Percentiles rank a stretch among this genome's conserved stretches.
Conservation (phyloP, 176 grass and related monocot species). For the Thinopyrum elongatum region DNA sequence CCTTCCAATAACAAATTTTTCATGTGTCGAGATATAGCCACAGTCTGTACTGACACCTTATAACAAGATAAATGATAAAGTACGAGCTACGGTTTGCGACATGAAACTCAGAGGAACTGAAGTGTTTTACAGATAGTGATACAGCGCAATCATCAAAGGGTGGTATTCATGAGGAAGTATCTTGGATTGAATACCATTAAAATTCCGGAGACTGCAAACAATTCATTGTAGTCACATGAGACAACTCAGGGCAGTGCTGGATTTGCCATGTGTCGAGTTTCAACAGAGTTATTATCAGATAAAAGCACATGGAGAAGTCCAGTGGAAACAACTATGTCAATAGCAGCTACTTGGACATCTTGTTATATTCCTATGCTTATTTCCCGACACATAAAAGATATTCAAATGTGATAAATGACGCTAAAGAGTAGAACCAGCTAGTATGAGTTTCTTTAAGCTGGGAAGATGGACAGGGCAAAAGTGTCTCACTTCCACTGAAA, state of each 20-base stretch:
- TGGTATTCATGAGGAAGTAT: neutral
- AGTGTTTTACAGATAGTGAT: neutral
- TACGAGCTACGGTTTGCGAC: neutral
- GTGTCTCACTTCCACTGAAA: neutral
- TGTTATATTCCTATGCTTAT: neutral
- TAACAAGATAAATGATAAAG: conserved; percentile 17
- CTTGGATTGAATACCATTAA: neutral
- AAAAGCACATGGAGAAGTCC: neutral
- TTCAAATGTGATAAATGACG: neutral
- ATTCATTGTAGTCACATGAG: neutral
- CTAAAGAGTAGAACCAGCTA: neutral
- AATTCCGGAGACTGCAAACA: neutral
- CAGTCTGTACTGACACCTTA: neutral
- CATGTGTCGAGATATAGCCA: neutral
- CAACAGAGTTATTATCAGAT: neutral
- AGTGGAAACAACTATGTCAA: neutral
- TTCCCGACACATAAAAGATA: neutral
- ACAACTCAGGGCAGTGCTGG: neutral
- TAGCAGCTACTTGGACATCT: neutral
- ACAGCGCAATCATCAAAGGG: neutral
- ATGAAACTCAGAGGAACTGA: neutral
- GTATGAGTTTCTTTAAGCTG: neutral
- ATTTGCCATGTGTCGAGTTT: neutral
- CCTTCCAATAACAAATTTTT: neutral
- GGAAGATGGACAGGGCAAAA: conserved; percentile 20